Evolutionary conservation across 2,329 filamentous ascomycete genomes (phyloP).

Genomic region (Coniochaeta sp.): DNA sequence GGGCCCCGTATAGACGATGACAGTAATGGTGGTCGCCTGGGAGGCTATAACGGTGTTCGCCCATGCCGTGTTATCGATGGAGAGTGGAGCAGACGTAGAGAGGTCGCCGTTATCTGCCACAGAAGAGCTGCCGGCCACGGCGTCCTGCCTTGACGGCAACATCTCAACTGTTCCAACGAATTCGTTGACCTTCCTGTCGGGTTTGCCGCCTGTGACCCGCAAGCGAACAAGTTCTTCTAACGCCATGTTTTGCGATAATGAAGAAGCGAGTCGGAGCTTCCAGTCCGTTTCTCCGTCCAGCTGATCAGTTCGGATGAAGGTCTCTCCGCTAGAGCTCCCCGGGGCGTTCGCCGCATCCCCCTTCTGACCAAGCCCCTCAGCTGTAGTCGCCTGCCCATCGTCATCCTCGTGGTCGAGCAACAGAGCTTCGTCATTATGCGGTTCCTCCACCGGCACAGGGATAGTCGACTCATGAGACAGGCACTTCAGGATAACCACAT

Average conservation of each 20-base stretch:
- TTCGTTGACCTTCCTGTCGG: constrained; percentile 89
- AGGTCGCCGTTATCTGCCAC: constrained; percentile 21
- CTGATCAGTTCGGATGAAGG: constrained; percentile 96
- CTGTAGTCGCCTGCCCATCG: constrained; percentile 8
- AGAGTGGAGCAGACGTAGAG: constrained; percentile 62
- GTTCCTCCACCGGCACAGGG: constrained; percentile 20
- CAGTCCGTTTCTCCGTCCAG: constrained; percentile 97
- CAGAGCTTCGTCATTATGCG: constrained; percentile 29
- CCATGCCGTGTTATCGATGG: constrained; percentile 97
- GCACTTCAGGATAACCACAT: constrained; percentile 89
- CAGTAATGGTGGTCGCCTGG: constrained; percentile 79
- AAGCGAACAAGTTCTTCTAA: constrained; percentile 64
- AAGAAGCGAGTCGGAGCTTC: constrained; percentile 87
- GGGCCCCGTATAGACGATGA: constrained; percentile 89
- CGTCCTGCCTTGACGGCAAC: constrained; percentile 44
- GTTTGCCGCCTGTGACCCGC: constrained; percentile 76
- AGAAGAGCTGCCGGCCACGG: constrained; percentile 21
- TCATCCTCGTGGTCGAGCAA: constrained; percentile 33
- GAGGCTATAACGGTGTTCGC: constrained; percentile 96
- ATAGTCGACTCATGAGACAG: constrained; percentile 21
- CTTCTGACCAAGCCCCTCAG: constrained; percentile 24
- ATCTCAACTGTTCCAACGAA: constrained; percentile 87
- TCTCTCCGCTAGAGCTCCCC: constrained; percentile 62
- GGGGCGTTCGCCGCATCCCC: constrained; percentile 20
- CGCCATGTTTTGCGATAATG: constrained; percentile 73